Evolutionary conservation across 768 basidiomycete genomes (phyloP), one percentile per base, ranked within the genome.

Genomic region (Hortiboletus campestris): DNA sequence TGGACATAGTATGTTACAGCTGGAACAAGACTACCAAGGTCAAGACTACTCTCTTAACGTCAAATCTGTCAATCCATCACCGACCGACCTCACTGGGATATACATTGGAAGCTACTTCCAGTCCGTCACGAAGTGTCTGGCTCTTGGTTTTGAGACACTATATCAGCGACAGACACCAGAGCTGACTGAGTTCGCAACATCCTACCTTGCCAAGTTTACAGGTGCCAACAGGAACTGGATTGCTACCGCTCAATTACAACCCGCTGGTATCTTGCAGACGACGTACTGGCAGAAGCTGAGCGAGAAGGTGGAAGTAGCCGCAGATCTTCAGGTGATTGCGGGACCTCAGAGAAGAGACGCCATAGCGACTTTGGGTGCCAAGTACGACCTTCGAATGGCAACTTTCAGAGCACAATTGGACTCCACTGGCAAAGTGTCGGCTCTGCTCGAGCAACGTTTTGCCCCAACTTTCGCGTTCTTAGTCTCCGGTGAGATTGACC

Each of bases 241-340:
- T 63, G 93, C 91, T n/a, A 96, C 94, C 5, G 88, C 92, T 13
- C 91, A 92, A 66, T 59, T 95, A 13, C 93, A 94, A 69, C 82
- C 88, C 16, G 78, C 84, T 16, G 93, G 95, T 22, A 81, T 91
- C 46, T 65, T 97, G 25, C 90, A 94, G 72, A 84, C 94, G 29
- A 95, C 93, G 10, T 99, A 98, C 73, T 97, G 93, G 90, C 94
- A 98, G 61, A 94, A 92, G 69, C 75, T 99, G 56, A 88, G 88
- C 71, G 92, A 96, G 54, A 94, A 96, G 74, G 89, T 99, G 13
- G 97, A 98, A 58, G 94, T 95, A n/a, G 96, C 93, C 32, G 93
- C 94, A 32, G 96, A 98, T 64, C 74, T 99, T 55, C 86, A 93
- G 68, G 72, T 95, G 39, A 78, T 94, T 52, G 88, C 89, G 31